phyloP scores from a whole-genome alignment of 495 filamentous ascomycete species.

The Trichoderma gamsii region DNA sequence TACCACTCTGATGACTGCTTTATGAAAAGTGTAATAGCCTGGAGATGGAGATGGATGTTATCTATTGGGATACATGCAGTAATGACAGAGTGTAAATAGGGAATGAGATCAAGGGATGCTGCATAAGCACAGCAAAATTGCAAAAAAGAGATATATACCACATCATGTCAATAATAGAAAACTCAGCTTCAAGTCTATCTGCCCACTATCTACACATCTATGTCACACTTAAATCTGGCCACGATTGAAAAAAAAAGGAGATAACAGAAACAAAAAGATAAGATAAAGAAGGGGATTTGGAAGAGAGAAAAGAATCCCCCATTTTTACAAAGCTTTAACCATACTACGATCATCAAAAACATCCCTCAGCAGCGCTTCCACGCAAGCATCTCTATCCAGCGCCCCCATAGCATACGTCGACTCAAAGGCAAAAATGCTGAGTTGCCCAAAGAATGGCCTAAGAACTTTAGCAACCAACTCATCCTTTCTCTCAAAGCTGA shows the following conservation, averaged over 20 bases:
- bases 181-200: background rate
- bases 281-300: too few relatives aligned
- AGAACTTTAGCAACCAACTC: conserved; percentile 69
- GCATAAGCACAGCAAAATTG: background rate
- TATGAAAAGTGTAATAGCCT: background rate
- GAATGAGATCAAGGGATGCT: background rate
- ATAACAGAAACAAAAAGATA: too few relatives aligned
- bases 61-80: too few relatives aligned
- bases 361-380: conserved; percentile 65
- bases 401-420: conserved; percentile 77
- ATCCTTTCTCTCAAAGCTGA: conserved; percentile 52
- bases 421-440: conserved; percentile 91
- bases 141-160: background rate
- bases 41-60: too few relatives aligned
- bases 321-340: conserved; percentile 43
- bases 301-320: too few relatives aligned
- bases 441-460: conserved; percentile 80
- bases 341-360: conserved; percentile 72
- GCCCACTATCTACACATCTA: background rate
- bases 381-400: conserved; percentile 63
- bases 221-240: background rate
- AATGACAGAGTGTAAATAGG: background rate
- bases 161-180: background rate
- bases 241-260: too few relatives aligned
- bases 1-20: background rate